These are phyloP conservation scores for Boletus insuetus DNA, from an alignment of 768 basidiomycete genomes.

Conservation along the genomic window DNA sequence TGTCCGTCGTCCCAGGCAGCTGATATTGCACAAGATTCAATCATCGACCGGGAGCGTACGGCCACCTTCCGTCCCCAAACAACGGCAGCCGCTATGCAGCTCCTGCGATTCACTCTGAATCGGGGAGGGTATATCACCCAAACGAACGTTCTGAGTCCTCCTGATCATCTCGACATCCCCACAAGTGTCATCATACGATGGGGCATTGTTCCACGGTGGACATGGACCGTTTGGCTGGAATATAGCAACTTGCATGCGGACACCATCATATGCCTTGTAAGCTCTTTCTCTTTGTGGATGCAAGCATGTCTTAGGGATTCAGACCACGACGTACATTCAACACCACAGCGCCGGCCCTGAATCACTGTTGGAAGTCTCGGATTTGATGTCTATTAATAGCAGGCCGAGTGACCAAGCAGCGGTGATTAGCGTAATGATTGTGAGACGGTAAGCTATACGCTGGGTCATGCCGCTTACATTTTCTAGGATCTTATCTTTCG, in stretches of 20 bases:
- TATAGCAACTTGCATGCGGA: conserved; percentile 48
- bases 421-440: conserved; percentile 27
- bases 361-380: not conserved
- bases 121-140: conserved; percentile 15
- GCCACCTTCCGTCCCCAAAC: conserved; percentile 47
- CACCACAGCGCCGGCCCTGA: conserved; percentile 27
- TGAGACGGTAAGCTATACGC: conserved; percentile 11
- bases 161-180: conserved; percentile 37
- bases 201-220: conserved; percentile 58
- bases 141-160: conserved; percentile 11
- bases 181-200: conserved; percentile 56
- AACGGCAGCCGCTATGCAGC: conserved; percentile 40
- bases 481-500: conserved; percentile 22
- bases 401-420: conserved; percentile 2
- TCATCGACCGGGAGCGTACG: not conserved
- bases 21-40: conserved; percentile 10
- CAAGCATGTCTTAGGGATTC: conserved; percentile 2
- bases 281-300: conserved; percentile 11
- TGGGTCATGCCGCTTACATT: conserved; percentile 3
- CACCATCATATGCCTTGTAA: conserved; percentile 47
- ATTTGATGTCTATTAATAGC: not conserved
- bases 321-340: conserved; percentile 57
- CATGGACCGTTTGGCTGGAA: conserved; percentile 64
- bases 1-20: conserved; percentile 18
- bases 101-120: conserved; percentile 43